Evolutionary conservation across 345 rosid genomes (phyloP), one percentile per base, ranked within the genome.

Genomic region (Leavenworthia alabamica): DNA sequence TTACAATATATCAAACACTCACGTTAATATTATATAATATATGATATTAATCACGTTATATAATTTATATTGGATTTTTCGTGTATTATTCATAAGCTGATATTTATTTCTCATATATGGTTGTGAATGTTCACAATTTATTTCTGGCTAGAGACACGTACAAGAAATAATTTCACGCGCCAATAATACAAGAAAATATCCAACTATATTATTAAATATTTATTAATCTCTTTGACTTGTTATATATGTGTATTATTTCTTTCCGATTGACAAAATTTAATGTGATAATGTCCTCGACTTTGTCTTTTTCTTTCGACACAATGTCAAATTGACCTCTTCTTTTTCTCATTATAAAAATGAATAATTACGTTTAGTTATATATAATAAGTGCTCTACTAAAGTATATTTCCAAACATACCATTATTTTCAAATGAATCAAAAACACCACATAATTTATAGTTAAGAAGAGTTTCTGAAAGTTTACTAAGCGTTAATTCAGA

Each of bases 321-420:
- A n/a, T 44, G 62, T 53, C 49, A 46, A 7, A 39, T 61, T 69
- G 62, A 69, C 62, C 16, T 27, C 27, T 60, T 68, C 73, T 43
- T 10, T 19, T 16, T 28, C 33, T 41, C 32, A n/a, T 22, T 42
- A 20, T 4, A 5, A 26, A 26, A 26, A 26, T 61, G 14, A 23
- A 35, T 24, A n/a, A n/a, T n/a, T n/a, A 48, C 46, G 16, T 35
- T 24, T 17, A 28, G 2, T 40, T 28, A 3, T 51, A 29, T 9
- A 12, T 53, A 16, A 62, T 17, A 27, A 48, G 14, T 27, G 22
- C 22, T 20, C 22, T 20, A 48, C 13, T 3, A 2, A 26, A 13
- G 5, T 40, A 14, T 44, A 47, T 10, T 28, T 16, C 7, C 4
- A 9, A 9, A 27, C 2, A 16, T 5, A 14, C 3, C 29, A 45